phyloP scores from a whole-genome alignment of 164 flowering plant genomes.

The Litsea cubeba region DNA sequence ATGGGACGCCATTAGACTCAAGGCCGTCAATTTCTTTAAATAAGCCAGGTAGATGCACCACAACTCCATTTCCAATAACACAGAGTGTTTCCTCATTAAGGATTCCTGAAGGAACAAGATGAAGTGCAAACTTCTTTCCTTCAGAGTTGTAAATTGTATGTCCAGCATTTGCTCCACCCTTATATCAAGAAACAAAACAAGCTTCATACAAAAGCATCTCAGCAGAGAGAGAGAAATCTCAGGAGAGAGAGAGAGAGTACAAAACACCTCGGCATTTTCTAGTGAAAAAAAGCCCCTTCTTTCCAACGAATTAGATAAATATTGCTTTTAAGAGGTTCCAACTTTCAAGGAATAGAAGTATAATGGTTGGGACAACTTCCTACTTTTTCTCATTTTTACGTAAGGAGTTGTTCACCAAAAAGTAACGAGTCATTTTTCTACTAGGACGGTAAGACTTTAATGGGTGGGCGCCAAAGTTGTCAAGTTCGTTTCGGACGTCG shows the following conservation, averaged over 20 bases:
- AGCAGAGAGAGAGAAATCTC: background rate
- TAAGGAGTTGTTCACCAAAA: too few species aligned
- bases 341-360: too few species aligned
- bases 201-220: background rate
- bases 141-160: conserved; percentile 90
- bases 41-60: conserved; percentile 83
- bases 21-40: conserved; percentile 85
- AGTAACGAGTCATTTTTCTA: too few species aligned
- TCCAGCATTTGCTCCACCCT: conserved; percentile 99
- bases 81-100: conserved; percentile 86
- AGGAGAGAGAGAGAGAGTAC: background rate
- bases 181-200: conserved; percentile 13
- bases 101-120: conserved; percentile 96
- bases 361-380: too few species aligned
- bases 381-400: too few species aligned
- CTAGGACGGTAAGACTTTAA: too few species aligned
- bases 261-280: too few species aligned
- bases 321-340: too few species aligned
- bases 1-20: conserved; percentile 80
- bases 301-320: too few species aligned
- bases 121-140: conserved; percentile 96
- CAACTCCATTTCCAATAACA: conserved; percentile 96
- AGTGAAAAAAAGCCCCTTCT: too few species aligned
- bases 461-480: too few species aligned
- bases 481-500: too few species aligned